Evolutionary conservation across 192 early-diverging fungal genomes (phyloP), one percentile per base, ranked within the genome.

Genomic region (Allomyces javanicus): DNA sequence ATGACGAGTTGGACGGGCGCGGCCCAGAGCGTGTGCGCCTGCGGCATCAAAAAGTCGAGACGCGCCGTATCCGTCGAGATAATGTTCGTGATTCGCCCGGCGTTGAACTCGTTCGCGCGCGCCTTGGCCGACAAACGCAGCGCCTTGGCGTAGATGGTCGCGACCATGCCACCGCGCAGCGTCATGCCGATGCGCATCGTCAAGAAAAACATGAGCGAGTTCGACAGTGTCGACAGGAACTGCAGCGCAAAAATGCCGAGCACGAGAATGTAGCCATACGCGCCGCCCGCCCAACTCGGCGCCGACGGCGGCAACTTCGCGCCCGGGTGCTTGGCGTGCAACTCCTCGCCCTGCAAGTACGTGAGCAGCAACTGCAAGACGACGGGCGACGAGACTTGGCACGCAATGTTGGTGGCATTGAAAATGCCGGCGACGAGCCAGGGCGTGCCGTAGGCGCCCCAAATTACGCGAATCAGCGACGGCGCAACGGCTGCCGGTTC

Each of bases 71-170:
- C 76, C 14, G 79, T 81, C 9, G 78, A 73, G 58, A 87, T 79
- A 17, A 86, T 72, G 66, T 81, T 87, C 55, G 80, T 84, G 66
- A 87, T 80, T 62, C 77, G 71, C 3, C 84, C 86, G 67, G 78
- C 70, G 62, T 78, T 81, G 64, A 83, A 83, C 44, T 81, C 74
- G 62, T 80, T 79, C 65, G 68, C 69, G 24, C 83, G 75, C 1
- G 83, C 68, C 40, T 74, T 72, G 10, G 76, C 73, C 22, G 79
- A 77, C 24, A 87, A 68, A 0, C 74, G 73, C 19, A 85, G 67
- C 10, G 83, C 66, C 67, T 87, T 87, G 12, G 78, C 77, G 68
- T 84, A 87, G 26, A 85, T 75, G 43, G 76, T 66, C 19, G 71
- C 77, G 17, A 76, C 77, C 19, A 87, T 63, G 4, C 77, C 75